Conservation (phyloP, 371 early-diverging fungal species). For the Apophysomyces elegans region DNA sequence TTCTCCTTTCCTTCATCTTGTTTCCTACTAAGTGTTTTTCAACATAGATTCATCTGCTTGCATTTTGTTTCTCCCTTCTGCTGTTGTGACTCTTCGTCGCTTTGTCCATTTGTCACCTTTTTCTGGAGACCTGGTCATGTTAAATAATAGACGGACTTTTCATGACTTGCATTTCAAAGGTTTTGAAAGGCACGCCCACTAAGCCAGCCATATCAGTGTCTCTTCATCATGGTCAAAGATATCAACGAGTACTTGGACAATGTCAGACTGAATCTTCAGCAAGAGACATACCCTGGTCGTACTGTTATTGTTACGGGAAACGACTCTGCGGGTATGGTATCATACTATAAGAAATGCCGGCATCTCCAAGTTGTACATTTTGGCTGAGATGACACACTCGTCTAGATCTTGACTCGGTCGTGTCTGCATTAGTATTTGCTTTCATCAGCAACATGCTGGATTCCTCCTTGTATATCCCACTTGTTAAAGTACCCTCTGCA, state of each 20-base stretch:
- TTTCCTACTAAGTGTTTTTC: too few relatives aligned
- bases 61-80: too few relatives aligned
- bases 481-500: constrained; percentile 59
- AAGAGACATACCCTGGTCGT: neutral
- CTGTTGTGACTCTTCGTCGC: too few relatives aligned
- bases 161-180: too few relatives aligned
- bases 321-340: constrained; percentile 67
- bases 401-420: constrained; percentile 73
- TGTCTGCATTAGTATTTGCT: constrained; percentile 62
- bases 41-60: too few relatives aligned
- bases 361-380: neutral
- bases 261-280: constrained; percentile 2
- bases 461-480: constrained; percentile 47
- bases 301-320: constrained; percentile 65
- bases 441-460: constrained; percentile 39
- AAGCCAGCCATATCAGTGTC: too few relatives aligned
- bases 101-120: too few relatives aligned
- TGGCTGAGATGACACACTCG: neutral
- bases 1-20: too few relatives aligned
- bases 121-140: too few relatives aligned
- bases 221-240: neutral
- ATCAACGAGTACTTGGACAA: constrained; percentile 14
- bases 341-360: neutral
- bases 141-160: too few relatives aligned
- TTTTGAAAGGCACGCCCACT: too few relatives aligned